Evolutionary conservation across 1,139 yeast genomes (phyloP).

Genomic region (Protomyces macrosporus): DNA sequence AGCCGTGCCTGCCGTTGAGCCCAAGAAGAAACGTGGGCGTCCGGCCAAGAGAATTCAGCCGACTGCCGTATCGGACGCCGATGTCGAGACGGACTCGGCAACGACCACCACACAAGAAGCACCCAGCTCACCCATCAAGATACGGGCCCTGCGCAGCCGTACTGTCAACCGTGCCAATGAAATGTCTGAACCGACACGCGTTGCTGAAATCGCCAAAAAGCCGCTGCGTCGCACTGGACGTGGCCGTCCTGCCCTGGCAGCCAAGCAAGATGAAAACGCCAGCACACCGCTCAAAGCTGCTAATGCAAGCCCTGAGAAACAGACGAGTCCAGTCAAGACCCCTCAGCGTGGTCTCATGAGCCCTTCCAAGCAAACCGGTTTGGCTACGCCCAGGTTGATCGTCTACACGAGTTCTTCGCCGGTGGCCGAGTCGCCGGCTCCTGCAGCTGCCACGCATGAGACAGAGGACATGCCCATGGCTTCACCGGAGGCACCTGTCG

Average conservation of each 20-base stretch:
- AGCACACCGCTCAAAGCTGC: background rate
- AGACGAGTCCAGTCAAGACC: background rate
- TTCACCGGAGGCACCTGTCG: background rate
- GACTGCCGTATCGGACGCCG: too few relatives aligned
- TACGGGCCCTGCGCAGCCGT: too few relatives aligned
- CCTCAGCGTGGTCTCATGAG: background rate
- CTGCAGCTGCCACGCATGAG: background rate
- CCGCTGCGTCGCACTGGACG: background rate
- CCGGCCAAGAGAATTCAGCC: too few relatives aligned
- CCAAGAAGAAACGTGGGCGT: background rate
- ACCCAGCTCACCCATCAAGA: too few relatives aligned
- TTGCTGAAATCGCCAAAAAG: too few relatives aligned
- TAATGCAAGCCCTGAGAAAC: background rate
- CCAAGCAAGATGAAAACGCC: background rate
- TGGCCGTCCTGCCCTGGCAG: background rate
- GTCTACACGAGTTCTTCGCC: background rate
- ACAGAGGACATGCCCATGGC: background rate
- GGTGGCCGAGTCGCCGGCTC: background rate
- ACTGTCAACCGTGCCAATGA: too few relatives aligned
- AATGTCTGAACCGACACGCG: too few relatives aligned
- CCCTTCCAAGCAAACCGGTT: background rate
- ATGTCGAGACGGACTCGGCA: too few relatives aligned
- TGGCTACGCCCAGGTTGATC: background rate
- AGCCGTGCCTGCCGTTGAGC: background rate
- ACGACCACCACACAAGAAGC: too few relatives aligned